Conservation (phyloP, 129 eudicot genomes). For the Cynara cardunculus region DNA sequence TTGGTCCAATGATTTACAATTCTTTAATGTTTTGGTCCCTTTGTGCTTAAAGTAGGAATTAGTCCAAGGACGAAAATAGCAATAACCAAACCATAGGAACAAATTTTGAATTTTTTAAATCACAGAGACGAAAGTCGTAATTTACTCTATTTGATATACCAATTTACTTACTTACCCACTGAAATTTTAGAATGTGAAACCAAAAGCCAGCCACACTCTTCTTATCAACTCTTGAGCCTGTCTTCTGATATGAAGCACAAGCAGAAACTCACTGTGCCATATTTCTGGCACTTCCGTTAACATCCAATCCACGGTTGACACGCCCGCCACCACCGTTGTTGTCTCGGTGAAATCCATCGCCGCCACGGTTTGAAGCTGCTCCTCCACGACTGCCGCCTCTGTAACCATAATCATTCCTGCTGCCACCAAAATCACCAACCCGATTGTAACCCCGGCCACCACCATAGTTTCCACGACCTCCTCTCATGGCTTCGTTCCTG, state of each 20-base stretch:
- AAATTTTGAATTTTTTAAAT: too few relatives aligned
- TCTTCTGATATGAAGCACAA: constrained; percentile 30
- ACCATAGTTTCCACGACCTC: constrained; percentile 76
- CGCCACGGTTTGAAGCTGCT: constrained; percentile 40
- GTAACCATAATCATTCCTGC: constrained; percentile 50
- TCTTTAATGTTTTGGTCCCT: too few relatives aligned
- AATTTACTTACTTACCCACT: constrained; percentile 7
- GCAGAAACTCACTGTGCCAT: constrained; percentile 53
- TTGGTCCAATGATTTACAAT: too few relatives aligned
- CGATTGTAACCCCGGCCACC: constrained; percentile 62
- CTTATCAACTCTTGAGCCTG: not conserved
- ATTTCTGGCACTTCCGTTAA: constrained; percentile 43
- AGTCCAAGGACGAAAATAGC: too few relatives aligned
- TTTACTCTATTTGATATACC: too few relatives aligned
- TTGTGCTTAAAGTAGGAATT: too few relatives aligned
- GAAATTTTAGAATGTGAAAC: constrained; percentile 9
- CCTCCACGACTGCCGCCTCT: constrained; percentile 58
- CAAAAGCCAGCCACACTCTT: not conserved
- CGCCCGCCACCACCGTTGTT: constrained; percentile 52
- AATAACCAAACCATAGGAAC: too few relatives aligned
- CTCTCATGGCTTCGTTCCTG: constrained; percentile 65
- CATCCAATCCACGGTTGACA: constrained; percentile 46
- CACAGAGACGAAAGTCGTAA: too few relatives aligned
- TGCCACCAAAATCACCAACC: constrained; percentile 50
- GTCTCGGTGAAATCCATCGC: constrained; percentile 57